Base-by-base conservation (phyloP, 306 rosid genomes). In the Astragalus glycyphyllos region DNA sequence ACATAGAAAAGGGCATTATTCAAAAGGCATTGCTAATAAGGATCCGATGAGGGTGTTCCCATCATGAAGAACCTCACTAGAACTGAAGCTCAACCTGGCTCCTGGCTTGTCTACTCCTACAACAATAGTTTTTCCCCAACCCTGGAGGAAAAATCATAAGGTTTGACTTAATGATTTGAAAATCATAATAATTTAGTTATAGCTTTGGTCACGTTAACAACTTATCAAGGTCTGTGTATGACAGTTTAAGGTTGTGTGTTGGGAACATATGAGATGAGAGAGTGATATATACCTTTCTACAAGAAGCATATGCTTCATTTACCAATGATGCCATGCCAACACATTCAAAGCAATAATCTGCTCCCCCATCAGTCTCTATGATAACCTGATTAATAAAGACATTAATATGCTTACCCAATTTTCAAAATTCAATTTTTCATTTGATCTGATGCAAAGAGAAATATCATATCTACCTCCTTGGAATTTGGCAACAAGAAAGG, bases 91-190 rank as follows among this genome's bases (percentile, higher is more conserved):
- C 80, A 90, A 55, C 41, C 11, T 40, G 17, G 96, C 64, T 35
- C 81, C 89, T 37, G 88, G 87, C 70, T 75, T 80, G 84, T 82
- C 92, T 56, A 84, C 90, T 31, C 96, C 98, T 75, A 92, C 12
- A 12, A 89, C 84, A 38, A 92, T 50, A 40, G 96, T 88, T 84
- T 90, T 88, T n/a, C 98, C 98, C 98, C 96, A 92, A 40, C 98
- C 98, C 98, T 89, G 76, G 47, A 64, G 32, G n/a, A 16, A 75
- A 66, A 61, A 66, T 11, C 42, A 71, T 23, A 12, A 63, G 15
- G 17, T 53, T n/a, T 40, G 11, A n/a, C 45, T 40, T 7, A 7
- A 2, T 7, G 11, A 40, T 40, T 40, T n/a, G n/a, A n/a, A n/a
- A n/a, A n/a, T n/a, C n/a, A n/a, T n/a, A n/a, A n/a, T n/a, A 48